Evolutionary conservation across 495 filamentous ascomycete species (phyloP), one percentile per base, ranked within the genome.

Genomic region (Astrothelium macrocarpum): DNA sequence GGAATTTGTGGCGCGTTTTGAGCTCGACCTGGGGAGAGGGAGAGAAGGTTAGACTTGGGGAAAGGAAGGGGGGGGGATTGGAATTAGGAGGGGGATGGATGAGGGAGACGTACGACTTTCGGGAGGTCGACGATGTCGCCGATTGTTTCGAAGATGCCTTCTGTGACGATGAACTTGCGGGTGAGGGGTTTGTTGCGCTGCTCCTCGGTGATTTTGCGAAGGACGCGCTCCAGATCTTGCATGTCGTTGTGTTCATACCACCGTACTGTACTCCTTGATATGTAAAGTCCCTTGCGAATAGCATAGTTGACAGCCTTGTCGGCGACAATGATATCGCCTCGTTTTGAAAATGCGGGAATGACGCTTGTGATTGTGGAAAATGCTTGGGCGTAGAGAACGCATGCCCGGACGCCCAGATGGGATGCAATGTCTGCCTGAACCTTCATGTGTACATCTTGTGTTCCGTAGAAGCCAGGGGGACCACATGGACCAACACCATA

Each of bases 171-270:
- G 72, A 99, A 99, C 49, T 94, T 79, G 65, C 94, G 79, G 18
- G 94, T 99, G 71, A 99, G 76, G 32, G 89, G 89, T 78, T 95
- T 96, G 71, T 84, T 84, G 2, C 85, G 85, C 76, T 95, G 90
- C 70, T 97, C 93, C 72, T 91, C 88, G 20, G 84, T 86, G 32
- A 97, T 85, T 74, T 89, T 90, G 69, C 85, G 83, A 71, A 99
- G 81, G 26, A 96, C 90, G 14, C 84, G 79, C 75, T 96, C 89
- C 64, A 99, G 74, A 73, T 99, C 92, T 65, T 91, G 86, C 86
- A 96, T 88, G 73, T 99, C 90, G 73, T 95, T 95, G 71, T 99
- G 94, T 67, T 95, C 88, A 75, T 91, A 97, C 90, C 92, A 99
- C 53, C 84, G 81, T 59, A 97, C 88, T 20, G 83, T 90, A 76